Percentiles rank a stretch among this genome's conserved stretches.
Evolutionary conservation across 148 eudicot genomes (phyloP).

Genomic region (Vaccinium macrocarpon): DNA sequence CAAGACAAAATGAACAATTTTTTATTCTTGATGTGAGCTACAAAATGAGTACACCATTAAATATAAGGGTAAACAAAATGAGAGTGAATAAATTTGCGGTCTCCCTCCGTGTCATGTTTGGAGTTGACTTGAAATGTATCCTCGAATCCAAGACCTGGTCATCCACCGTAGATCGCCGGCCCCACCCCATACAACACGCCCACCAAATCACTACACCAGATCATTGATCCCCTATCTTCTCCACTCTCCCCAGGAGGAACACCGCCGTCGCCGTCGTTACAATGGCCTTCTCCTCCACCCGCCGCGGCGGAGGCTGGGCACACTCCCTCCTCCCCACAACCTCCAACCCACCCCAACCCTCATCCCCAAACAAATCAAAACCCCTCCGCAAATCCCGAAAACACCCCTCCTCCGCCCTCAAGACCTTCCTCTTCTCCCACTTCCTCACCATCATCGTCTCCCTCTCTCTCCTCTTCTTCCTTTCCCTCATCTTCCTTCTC

Average conservation of each 20-base stretch:
- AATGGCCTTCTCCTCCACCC: constrained; percentile 75
- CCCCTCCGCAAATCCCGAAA: constrained; percentile 41
- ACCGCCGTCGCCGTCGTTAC: not conserved
- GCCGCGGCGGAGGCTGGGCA: constrained; percentile 58
- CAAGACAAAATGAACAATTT: too few relatives aligned
- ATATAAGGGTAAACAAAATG: too few relatives aligned
- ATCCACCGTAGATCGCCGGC: too few relatives aligned
- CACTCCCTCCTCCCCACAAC: constrained; percentile 61
- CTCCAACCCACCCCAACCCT: constrained; percentile 35
- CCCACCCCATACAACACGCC: too few relatives aligned
- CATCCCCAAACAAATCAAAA: constrained; percentile 33
- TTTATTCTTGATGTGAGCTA: too few relatives aligned
- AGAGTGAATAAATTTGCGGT: too few relatives aligned
- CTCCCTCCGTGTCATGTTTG: too few relatives aligned
- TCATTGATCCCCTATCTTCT: not conserved
- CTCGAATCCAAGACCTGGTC: too few relatives aligned
- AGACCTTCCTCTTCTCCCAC: constrained; percentile 58
- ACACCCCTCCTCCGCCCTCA: constrained; percentile 37
- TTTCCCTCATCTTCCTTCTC: constrained; percentile 44
- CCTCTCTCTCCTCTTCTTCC: constrained; percentile 56
- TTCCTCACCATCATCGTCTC: constrained; percentile 62
- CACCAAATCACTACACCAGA: too few relatives aligned
- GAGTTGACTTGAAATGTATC: too few relatives aligned
- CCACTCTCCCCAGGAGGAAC: not conserved
- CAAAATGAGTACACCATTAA: too few relatives aligned